Evolutionary conservation across 2,329 filamentous ascomycete genomes (phyloP).

Genomic region (Alternaria metachromatica): DNA sequence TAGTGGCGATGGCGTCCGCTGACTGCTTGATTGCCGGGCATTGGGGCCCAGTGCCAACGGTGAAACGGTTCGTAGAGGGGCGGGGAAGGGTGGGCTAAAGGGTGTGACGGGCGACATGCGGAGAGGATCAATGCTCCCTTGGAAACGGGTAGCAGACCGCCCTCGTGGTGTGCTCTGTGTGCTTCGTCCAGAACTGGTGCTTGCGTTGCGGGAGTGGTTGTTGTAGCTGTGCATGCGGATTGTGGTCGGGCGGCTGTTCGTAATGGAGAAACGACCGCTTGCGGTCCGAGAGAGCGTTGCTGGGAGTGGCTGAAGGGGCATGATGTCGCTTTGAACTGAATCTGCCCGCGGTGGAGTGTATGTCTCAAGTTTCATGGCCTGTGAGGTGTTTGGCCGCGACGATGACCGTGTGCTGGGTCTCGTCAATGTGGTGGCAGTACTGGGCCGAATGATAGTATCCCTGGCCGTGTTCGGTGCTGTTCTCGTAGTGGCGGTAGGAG

Average conservation of each 20-base stretch:
- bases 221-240: slow-evolving; percentile 2
- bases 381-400: not conserved
- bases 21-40: slow-evolving; percentile 17
- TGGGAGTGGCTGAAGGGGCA: slow-evolving; percentile 7
- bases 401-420: not conserved
- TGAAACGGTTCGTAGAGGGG: slow-evolving; percentile 18
- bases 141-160: slow-evolving; percentile 5
- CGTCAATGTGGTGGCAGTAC: not conserved
- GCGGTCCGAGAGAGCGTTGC: slow-evolving; percentile 16
- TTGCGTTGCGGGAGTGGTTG: slow-evolving; percentile 20
- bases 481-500: not conserved
- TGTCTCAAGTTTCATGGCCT: not conserved
- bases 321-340: not conserved
- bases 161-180: slow-evolving; percentile 2
- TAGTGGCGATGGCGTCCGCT: slow-evolving; percentile 1
- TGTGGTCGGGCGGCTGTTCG: slow-evolving; percentile 1
- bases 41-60: slow-evolving; percentile 11
- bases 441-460: not conserved
- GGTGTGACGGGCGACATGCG: slow-evolving; percentile 30
- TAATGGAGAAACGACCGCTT: slow-evolving; percentile 12
- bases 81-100: slow-evolving; percentile 17
- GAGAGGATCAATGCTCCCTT: slow-evolving; percentile 22
- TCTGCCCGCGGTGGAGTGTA: not conserved
- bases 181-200: slow-evolving; percentile 13
- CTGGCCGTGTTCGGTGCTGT: not conserved